Percentiles rank a stretch among this genome's conserved stretches.
phyloP scores from a whole-genome alignment of 371 early-diverging fungal species.

The Mortierella sp. region DNA sequence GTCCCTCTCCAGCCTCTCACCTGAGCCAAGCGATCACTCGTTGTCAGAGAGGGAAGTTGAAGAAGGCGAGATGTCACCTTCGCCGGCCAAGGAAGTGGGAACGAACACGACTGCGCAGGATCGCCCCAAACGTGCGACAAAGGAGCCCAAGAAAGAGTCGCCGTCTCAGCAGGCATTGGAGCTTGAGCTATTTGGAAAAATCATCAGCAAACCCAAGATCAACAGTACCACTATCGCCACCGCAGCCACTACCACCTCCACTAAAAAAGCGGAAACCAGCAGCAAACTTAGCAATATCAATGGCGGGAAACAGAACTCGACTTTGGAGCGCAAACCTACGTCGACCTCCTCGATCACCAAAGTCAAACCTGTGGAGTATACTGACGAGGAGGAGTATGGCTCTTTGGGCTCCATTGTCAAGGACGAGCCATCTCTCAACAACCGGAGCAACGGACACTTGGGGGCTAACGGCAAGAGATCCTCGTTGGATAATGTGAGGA shows the following conservation, averaged over 20 bases:
- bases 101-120: neutral
- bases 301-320: neutral
- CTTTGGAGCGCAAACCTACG: neutral
- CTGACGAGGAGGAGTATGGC: conserved; percentile 17
- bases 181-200: conserved; percentile 45
- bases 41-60: conserved; percentile 23
- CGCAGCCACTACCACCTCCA: neutral
- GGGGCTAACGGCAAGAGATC: neutral
- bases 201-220: conserved; percentile 6
- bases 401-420: conserved; percentile 12
- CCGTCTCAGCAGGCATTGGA: conserved; percentile 30
- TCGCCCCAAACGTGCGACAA: no score
- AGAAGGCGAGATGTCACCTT: conserved; percentile 2
- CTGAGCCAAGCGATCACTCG: conserved; percentile 19
- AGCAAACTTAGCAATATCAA: neutral
- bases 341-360: neutral
- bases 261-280: neutral
- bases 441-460: neutral
- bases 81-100: neutral
- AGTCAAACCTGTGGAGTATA: neutral
- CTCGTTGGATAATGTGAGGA: neutral
- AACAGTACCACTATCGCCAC: neutral
- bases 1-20: conserved; percentile 35
- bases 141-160: neutral
- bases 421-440: conserved; percentile 4